Evolutionary conservation across 768 basidiomycete genomes (phyloP), one percentile per base, ranked within the genome.

Genomic region (Termitomyces sp.): DNA sequence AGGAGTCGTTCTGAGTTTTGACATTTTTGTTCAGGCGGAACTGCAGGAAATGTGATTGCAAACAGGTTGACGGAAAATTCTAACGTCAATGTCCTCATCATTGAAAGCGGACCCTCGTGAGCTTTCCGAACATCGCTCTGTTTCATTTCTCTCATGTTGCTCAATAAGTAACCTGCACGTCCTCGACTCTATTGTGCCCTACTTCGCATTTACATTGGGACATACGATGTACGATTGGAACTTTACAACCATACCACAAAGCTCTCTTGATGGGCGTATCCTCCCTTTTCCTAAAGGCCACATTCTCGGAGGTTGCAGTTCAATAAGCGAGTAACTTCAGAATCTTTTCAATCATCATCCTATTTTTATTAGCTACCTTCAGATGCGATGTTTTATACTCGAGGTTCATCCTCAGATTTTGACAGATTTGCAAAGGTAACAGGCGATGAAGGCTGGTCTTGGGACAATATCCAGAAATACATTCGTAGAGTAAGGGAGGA

Each of bases 241-340:
- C 50, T 73, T 60, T 58, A 73, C 71, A 0, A 72, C 71, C 8
- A 60, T 57, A 0, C 56, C 66, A 33, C 71, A 73, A 55, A 9
- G 35, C 10, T 68, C 61, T 0, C 49, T 71, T 30, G 58, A 61
- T 49, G 67, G 66, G n/a, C 62, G 70, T 5, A 51, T 56, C 23
- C 23, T 69, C 1, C 10, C 50, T 0, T 66, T 66, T 30, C 64
- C 69, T 13, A 57, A 68, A 55, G 72, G 70, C 0, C 68, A 66
- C 35, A 60, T 73, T 26, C 64, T 73, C 3, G 73, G 73, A 3
- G 74, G 74, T 13, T 69, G 66, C 18, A 75, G 73, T 46, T 72
- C 70, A 10, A 62, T 69, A 55, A 71, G 70, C 66, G 7, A 52
- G 51, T 18, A n/a, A 32, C 28, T 28, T 18, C 23, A 36, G 20